A percentile compares a stretch with the other conserved stretches of the same genome.
These are phyloP conservation scores for Saccharomycopsis sp. DNA, from an alignment of 805 yeast genomes.

Conservation along the genomic window DNA sequence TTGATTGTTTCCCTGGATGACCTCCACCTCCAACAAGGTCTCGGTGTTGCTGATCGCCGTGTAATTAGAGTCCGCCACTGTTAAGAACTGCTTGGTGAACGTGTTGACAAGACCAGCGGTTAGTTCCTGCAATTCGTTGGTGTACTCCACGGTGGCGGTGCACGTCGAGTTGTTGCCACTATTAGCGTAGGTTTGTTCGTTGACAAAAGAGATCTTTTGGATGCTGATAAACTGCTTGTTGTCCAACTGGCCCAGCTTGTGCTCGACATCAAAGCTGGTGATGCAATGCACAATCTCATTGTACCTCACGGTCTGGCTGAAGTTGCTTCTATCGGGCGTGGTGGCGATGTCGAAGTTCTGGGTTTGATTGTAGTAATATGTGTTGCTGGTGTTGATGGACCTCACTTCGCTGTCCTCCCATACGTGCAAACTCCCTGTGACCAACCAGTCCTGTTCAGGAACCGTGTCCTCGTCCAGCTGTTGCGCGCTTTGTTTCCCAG, in stretches of 20 bases:
- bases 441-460: slow-evolving; percentile 24
- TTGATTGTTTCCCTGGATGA: not conserved
- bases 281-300: slow-evolving; percentile 22
- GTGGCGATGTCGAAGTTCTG: not conserved
- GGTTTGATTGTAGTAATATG: too few species aligned
- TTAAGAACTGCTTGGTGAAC: not conserved
- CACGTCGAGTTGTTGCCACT: not conserved
- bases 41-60: not conserved
- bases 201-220: not conserved
- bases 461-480: slow-evolving; percentile 8
- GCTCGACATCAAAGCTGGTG: not conserved
- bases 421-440: slow-evolving; percentile 9
- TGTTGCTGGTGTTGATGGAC: not conserved
- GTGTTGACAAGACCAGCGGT: not conserved
- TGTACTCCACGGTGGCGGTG: not conserved
- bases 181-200: not conserved
- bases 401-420: slow-evolving; percentile 11
- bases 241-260: not conserved
- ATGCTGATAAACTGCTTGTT: slow-evolving; percentile 16
- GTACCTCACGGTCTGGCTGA: slow-evolving; percentile 27
- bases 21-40: not conserved
- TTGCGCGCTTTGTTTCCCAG: slow-evolving; percentile 25
- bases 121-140: not conserved
- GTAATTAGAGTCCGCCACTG: not conserved
- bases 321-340: slow-evolving; percentile 9